Percentiles rank a stretch among this genome's conserved stretches.
These are phyloP conservation scores for Aegilops tauschii DNA, from an alignment of 176 grass and related monocot species.

Conservation along the genomic window DNA sequence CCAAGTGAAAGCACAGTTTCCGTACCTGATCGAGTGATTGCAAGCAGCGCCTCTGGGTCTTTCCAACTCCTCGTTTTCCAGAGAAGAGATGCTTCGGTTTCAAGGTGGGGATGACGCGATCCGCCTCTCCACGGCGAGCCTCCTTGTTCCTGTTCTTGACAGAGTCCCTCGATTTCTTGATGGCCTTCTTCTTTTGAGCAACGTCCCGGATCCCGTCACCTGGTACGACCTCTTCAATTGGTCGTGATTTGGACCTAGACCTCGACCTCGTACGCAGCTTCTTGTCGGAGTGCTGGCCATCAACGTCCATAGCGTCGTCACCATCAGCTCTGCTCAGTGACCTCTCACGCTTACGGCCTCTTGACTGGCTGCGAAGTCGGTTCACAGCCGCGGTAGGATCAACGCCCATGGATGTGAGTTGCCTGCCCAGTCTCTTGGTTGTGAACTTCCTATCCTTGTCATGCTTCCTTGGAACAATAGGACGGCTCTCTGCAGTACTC, in stretches of 20 bases:
- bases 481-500: slow-evolving; percentile 81
- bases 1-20: neutral
- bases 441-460: slow-evolving; percentile 53
- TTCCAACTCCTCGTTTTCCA: slow-evolving; percentile 65
- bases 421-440: slow-evolving; percentile 35
- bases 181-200: slow-evolving; percentile 60
- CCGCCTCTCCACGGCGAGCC: slow-evolving; percentile 75
- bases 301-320: slow-evolving; percentile 54
- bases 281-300: slow-evolving; percentile 57
- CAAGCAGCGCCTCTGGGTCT: slow-evolving; percentile 45
- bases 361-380: slow-evolving; percentile 39
- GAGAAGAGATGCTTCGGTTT: slow-evolving; percentile 91
- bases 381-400: slow-evolving; percentile 51
- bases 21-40: neutral
- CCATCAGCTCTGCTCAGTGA: slow-evolving; percentile 52
- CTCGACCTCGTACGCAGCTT: slow-evolving; percentile 37
- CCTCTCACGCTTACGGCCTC: slow-evolving; percentile 70
- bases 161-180: slow-evolving; percentile 50
- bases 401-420: slow-evolving; percentile 55
- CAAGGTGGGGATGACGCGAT: slow-evolving; percentile 78
- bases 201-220: slow-evolving; percentile 74
- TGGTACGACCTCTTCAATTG: slow-evolving; percentile 49
- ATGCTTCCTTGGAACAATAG: slow-evolving; percentile 68
- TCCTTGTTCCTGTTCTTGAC: slow-evolving; percentile 71
- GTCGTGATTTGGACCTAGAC: slow-evolving; percentile 46